Conservation (phyloP, 305 asterid genomes). For the Solanum hybrid region DNA sequence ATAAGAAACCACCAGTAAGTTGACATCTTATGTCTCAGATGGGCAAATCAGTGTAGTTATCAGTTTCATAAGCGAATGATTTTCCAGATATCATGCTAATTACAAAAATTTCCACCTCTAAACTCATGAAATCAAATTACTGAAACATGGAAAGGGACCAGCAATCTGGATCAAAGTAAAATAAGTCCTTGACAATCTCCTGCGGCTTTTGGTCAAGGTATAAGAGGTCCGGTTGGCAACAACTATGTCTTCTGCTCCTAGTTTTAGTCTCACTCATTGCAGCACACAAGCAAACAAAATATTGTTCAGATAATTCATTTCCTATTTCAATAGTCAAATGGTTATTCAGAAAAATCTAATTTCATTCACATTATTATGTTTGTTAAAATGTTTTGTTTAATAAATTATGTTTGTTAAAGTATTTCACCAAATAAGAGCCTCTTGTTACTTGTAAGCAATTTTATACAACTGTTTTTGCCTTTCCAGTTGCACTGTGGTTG, state of each 20-base stretch:
- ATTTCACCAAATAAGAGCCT: not conserved
- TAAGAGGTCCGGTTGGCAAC: not conserved
- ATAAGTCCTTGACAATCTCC: not conserved
- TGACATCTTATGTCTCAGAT: not conserved
- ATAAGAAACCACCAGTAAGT: not conserved
- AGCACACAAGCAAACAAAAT: not conserved
- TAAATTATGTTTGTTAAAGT: not conserved
- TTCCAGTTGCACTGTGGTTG: not conserved
- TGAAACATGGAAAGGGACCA: not conserved
- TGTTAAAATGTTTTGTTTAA: not conserved
- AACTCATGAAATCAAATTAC: not conserved
- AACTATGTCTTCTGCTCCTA: not conserved
- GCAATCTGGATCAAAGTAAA: not conserved
- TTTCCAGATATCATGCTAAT: not conserved
- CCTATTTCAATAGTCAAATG: not conserved
- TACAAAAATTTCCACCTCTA: not conserved
- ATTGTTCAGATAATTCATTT: not conserved
- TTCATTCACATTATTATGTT: not conserved
- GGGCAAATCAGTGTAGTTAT: not conserved
- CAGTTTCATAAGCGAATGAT: not conserved
- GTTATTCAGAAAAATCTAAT: not conserved
- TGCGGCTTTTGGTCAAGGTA: not conserved
- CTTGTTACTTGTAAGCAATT: not conserved
- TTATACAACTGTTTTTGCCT: not conserved
- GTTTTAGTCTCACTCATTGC: not conserved